Conservation (phyloP, 495 filamentous ascomycete genomes). For the Hypoxylon subgilvum region DNA sequence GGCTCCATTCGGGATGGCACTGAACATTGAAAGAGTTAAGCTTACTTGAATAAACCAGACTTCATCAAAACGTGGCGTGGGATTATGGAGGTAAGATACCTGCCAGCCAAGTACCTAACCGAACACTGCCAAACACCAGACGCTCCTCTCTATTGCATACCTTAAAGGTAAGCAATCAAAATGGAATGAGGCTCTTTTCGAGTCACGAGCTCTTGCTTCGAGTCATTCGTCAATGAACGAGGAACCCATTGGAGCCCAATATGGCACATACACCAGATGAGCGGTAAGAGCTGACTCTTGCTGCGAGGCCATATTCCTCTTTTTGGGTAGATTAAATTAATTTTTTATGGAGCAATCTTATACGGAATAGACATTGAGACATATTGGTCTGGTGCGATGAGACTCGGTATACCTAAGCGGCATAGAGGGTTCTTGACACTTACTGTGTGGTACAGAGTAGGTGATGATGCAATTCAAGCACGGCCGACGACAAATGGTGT, state of each 20-base stretch:
- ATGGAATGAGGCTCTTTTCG: constrained; percentile 18
- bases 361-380: neutral
- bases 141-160: too few species aligned
- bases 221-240: constrained; percentile 17
- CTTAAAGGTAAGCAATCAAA: too few species aligned
- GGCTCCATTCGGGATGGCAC: constrained; percentile 21
- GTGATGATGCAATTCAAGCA: constrained; percentile 17
- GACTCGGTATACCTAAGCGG: constrained; percentile 33
- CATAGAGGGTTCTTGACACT: constrained; percentile 13
- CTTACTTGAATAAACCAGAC: neutral
- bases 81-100: too few species aligned
- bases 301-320: constrained; percentile 3
- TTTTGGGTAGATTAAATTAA: constrained; percentile 3
- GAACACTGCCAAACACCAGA: too few species aligned
- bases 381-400: constrained; percentile 5
- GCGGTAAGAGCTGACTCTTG: constrained; percentile 24
- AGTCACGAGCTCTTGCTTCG: constrained; percentile 16
- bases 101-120: too few species aligned
- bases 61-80: too few species aligned
- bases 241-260: neutral
- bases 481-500: constrained; percentile 9
- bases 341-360: neutral
- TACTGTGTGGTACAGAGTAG: constrained; percentile 8
- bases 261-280: constrained; percentile 2
- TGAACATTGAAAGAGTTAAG: constrained; percentile 4